Evolutionary conservation across 2,329 filamentous ascomycete species (phyloP), one percentile per base, ranked within the genome.

Genomic region (Ophiosphaerella narmari): DNA sequence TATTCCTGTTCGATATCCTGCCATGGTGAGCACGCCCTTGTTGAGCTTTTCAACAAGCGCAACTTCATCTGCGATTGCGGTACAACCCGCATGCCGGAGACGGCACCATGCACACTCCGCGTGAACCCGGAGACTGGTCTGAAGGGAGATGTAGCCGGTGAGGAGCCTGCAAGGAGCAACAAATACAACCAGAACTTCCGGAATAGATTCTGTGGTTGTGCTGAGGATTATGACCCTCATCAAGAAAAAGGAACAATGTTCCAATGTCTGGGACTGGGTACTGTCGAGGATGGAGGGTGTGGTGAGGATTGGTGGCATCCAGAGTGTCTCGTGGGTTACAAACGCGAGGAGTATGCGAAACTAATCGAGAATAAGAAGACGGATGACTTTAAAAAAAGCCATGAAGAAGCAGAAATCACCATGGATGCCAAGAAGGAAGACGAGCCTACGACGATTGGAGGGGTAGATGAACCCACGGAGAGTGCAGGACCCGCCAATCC

Each of bases 221-320:
- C 84, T 26, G 88, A 92, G 65, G 85, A 92, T 52, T 99, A 99
- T 69, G 89, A 97, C 69, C 86, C 93, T 0, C 84, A 93, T 40
- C 81, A 89, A 68, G 91, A 99, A 71, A 95, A 93, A 63, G 93
- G 93, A 0, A 97, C 92, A 34, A 99, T 99, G 94, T 99, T 95
- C 63, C 94, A 99, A 73, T 99, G 94, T 68, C 74, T 97, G 2
- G 93, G 93, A 0, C 78, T 97, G 1, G 91, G 91, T 1, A 88
- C 85, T 0, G 80, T 83, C 11, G 88, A 93, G 59, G 86, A 87
- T 1, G 92, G 92, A 13, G 93, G 92, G 4, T 97, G 93, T 74
- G 93, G 93, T 11, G 93, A 97, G 75, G 93, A 97, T 68, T 97
- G 93, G 93, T 97, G 91, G 82, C 93, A 97, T 75, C 91, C 93